Base-by-base conservation (phyloP, 495 filamentous ascomycete genomes). In the Aspergillus ellipticus region DNA sequence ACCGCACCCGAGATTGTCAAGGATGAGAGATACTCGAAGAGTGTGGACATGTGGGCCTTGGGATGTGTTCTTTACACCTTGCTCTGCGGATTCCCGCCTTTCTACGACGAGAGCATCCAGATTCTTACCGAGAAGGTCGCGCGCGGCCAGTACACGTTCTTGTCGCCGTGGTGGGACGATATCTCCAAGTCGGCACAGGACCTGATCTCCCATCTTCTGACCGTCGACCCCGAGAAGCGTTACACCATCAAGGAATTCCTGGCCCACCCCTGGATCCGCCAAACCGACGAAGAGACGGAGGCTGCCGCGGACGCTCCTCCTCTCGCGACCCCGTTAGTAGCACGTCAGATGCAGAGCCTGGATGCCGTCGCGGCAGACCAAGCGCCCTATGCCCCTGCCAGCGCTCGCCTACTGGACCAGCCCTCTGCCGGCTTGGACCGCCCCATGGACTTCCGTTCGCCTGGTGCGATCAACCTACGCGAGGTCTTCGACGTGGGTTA, bases 1-100 rank as follows among this genome's bases (percentile, higher is more conserved):
- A 97, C 94, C 15, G 94, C 94, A n/a, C 94, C 94, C 5, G 94
- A 98, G 70, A 98, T 98, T 49, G 94, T 98, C 51, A 97, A 97
- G 73, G 94, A 98, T 73, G 94, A 98, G 69, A 85, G 93, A 35
- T 98, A 98, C 65, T 97, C 94, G 6, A 98, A 97, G 77, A 92
- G 90, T 62, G 94, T 98, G 39, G 94, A 98, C 60, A 98, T 98
- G 94, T 98, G 94, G 94, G 94, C 94, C 11, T 72, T 98, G 35
- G 94, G 94, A 10, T 98, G 94, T 72, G 94, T 98, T 7, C 82
- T 98, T 16, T 98, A 98, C 72, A 98, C 94, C 0, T 77, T 98
- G 4, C 84, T 98, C 21, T 98, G 94, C 63, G 94, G 94, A 28
- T 98, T 98, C 74, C 94, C 94, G 15, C 94, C 94, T 4, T 98